phyloP scores from a whole-genome alignment of 2,329 filamentous ascomycete genomes.

The Chaetomium strumarium region DNA sequence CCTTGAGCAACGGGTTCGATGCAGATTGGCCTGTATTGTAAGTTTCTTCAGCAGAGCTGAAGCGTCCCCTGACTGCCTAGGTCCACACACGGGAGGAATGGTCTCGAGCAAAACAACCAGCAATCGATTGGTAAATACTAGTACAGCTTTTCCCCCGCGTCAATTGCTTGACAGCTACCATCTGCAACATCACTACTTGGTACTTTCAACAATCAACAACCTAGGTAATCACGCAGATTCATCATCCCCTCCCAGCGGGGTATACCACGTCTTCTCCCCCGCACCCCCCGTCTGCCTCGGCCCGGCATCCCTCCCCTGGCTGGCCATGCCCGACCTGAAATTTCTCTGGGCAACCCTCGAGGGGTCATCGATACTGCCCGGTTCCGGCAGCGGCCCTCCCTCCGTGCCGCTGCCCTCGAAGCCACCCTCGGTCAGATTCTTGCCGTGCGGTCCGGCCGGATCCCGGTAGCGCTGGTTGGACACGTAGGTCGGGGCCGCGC shows the following conservation, averaged over 20 bases:
- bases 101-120: no score
- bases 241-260: conserved; percentile 10
- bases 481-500: conserved; percentile 24
- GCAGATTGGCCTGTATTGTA: no score
- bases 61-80: no score
- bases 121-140: no score
- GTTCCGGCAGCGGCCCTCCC: conserved; percentile 23
- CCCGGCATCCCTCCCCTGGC: neutral
- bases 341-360: conserved; percentile 11
- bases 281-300: neutral
- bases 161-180: no score
- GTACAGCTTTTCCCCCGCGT: no score
- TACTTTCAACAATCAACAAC: neutral
- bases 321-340: neutral
- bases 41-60: no score
- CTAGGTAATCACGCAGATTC: neutral
- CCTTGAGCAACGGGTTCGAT: neutral
- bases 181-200: neutral
- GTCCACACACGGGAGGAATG: no score
- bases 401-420: conserved; percentile 24
- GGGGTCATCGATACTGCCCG: conserved; percentile 25
- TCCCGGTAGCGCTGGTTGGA: conserved; percentile 3
- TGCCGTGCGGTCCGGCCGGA: conserved; percentile 22
- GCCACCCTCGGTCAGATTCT: conserved; percentile 26
- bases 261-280: conserved; percentile 9